Conservation (phyloP, 495 filamentous ascomycete species). For the Staphylotrichum tortipilum region DNA sequence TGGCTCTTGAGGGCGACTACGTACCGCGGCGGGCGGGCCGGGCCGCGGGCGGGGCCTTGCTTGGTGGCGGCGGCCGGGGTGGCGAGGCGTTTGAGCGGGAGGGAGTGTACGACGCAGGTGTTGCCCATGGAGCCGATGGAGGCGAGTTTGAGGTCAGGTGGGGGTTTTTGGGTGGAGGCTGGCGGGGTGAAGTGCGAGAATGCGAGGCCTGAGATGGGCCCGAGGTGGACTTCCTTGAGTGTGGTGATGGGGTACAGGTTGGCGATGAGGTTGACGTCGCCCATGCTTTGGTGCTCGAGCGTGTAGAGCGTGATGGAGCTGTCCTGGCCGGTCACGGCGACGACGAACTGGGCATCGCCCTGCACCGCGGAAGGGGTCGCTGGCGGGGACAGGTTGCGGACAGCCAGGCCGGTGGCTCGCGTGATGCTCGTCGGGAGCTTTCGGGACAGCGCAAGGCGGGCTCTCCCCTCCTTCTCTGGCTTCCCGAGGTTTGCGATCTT, state of each 20-base stretch:
- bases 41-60: slow-evolving; percentile 31
- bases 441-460: slow-evolving; percentile 33
- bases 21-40: slow-evolving; percentile 43
- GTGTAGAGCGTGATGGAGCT: slow-evolving; percentile 70
- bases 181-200: slow-evolving; percentile 59
- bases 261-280: slow-evolving; percentile 41
- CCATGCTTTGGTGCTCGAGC: slow-evolving; percentile 47
- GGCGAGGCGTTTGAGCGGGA: slow-evolving; percentile 53
- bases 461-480: slow-evolving; percentile 27
- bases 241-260: slow-evolving; percentile 54
- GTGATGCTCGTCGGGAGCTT: slow-evolving; percentile 35
- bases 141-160: slow-evolving; percentile 71
- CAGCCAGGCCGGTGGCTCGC: slow-evolving; percentile 62
- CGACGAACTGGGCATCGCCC: slow-evolving; percentile 59
- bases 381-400: slow-evolving; percentile 53
- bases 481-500: slow-evolving; percentile 16
- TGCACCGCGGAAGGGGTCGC: slow-evolving; percentile 34
- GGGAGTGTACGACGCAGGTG: slow-evolving; percentile 74
- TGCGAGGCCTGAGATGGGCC: slow-evolving; percentile 74
- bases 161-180: slow-evolving; percentile 22
- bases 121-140: slow-evolving; percentile 72
- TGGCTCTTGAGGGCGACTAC: slow-evolving; percentile 53
- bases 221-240: slow-evolving; percentile 66
- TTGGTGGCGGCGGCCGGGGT: slow-evolving; percentile 34
- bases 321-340: slow-evolving; percentile 79